Evolutionary conservation across 306 rosid species (phyloP), one percentile per base, ranked within the genome.

Genomic region (Quercus rubra): DNA sequence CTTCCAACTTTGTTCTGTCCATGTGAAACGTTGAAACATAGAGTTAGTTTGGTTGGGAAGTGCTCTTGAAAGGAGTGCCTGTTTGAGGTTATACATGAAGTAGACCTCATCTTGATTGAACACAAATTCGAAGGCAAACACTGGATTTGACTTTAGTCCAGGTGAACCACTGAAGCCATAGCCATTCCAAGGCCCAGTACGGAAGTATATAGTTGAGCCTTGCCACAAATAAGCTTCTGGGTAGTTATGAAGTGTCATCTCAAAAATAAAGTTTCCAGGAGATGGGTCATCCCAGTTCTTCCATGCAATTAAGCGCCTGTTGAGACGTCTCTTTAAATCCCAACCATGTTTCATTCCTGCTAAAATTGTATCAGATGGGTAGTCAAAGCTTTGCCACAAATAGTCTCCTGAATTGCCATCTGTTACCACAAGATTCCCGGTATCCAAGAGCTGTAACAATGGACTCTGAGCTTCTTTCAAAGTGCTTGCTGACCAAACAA

Each of bases 161-260:
- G 85, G 83, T 20, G 28, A 11, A 5, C 91, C 88, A 41, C 77
- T 78, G 66, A 71, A 62, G 1, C 9, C 18, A 51, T 73, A 3
- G 7, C 91, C 89, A 74, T 83, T 83, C 91, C 88, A 87, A 11
- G 91, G 96, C 0, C 89, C 86, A n/a, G 69, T 73, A 10, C 93
- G 72, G 5, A 68, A 19, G 61, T 18, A 81, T 58, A 76, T 68
- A 9, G 17, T 3, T 1, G 75, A 55, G 1, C 83, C 89, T 2
- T 58, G 71, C 85, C 86, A 81, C 70, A 85, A 66, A 0, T 67
- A 46, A 0, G 76, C 15, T 68, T 91, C 93, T 0, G 90, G 90
- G 49, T 57, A 74, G 7, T 18, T 52, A 25, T 52, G 79, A 41
- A 57, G 81, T 9, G 28, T 79, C 11, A 78, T 52, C 4, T 21